Base-by-base conservation (phyloP, 148 eudicot species). In the Cornus controversa region DNA sequence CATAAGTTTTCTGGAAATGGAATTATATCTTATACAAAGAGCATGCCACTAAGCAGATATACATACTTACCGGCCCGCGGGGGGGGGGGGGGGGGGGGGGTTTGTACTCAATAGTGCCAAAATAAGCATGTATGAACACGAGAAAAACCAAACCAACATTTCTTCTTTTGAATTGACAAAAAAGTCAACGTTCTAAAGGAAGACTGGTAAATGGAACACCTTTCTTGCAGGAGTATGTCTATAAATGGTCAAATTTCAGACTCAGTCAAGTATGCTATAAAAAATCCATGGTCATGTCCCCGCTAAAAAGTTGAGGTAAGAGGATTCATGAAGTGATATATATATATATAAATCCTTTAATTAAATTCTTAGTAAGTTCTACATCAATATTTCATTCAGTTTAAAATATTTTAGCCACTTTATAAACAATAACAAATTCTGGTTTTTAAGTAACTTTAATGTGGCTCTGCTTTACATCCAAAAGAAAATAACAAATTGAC, bases 401-500 rank as follows among this genome's bases (percentile, higher is more conserved):
- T 14, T 34, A 65, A 26, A 10, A 13, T 2, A n/a, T 18, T 23
- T 54, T 22, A 28, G 24, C 34, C 42, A 6, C 42, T 37, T 37
- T 37, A 37, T 37, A 6, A 37, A 0, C 42, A 37, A 2, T 36
- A 36, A 6, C 2, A 36, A n/a, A n/a, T n/a, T 31, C 65, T 25
- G 25, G 6, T 29, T 26, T 25, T 22, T 22, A 23, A 74, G 62
- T 27, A 18, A 4, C 26, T 67, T 23, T 25, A 40, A 69, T 29
- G 31, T 26, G 31, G 45, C 57, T 28, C 47, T 22, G 40, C 57
- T 2, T 37, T 36, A 40, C 28, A 78, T n/a, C 37, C 66, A n/a
- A 20, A 8, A 23, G 50, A 78, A 74, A 45, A 29, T 14, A 14
- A 69, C 34, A 13, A 26, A 75, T 67, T 29, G 36, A 89, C 98